These are phyloP conservation scores for Cystoderma amianthinum DNA, from an alignment of 768 basidiomycete species.

Conservation along the genomic window DNA sequence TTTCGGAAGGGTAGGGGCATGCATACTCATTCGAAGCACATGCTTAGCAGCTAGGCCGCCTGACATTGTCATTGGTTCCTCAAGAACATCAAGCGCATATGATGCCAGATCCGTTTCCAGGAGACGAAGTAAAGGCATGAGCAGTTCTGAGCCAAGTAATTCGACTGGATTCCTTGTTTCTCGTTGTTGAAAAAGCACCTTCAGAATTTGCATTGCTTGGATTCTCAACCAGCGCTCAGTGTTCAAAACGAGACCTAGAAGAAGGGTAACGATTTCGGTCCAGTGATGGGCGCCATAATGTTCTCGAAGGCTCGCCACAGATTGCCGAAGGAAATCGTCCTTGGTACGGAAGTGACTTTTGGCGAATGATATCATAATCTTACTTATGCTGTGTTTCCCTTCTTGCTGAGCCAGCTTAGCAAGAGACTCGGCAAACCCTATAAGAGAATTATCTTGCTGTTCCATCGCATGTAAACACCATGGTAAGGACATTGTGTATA, in stretches of 20 bases:
- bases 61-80: constrained; percentile 79
- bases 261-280: constrained; percentile 75
- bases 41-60: constrained; percentile 75
- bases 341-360: constrained; percentile 84
- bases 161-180: constrained; percentile 72
- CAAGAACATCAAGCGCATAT: constrained; percentile 88
- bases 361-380: constrained; percentile 86
- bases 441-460: constrained; percentile 48
- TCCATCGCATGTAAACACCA: constrained; percentile 88
- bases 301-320: constrained; percentile 78
- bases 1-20: constrained; percentile 34
- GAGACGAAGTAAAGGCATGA: constrained; percentile 86
- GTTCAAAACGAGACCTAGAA: constrained; percentile 86
- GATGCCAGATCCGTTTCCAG: constrained; percentile 83
- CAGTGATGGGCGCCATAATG: constrained; percentile 72
- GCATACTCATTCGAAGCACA: constrained; percentile 91
- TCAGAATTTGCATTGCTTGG: constrained; percentile 82
- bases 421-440: constrained; percentile 69
- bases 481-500: constrained; percentile 78
- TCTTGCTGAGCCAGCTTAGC: constrained; percentile 65
- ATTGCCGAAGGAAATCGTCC: constrained; percentile 91
- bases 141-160: constrained; percentile 73
- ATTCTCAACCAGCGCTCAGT: constrained; percentile 74
- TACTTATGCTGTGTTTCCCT: constrained; percentile 70
- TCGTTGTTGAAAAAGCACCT: constrained; percentile 81